A percentile compares a stretch with the other conserved stretches of the same genome.
phyloP scores from a whole-genome alignment of 2,329 filamentous ascomycete species.

The Lasiodiplodia hormozganensis region DNA sequence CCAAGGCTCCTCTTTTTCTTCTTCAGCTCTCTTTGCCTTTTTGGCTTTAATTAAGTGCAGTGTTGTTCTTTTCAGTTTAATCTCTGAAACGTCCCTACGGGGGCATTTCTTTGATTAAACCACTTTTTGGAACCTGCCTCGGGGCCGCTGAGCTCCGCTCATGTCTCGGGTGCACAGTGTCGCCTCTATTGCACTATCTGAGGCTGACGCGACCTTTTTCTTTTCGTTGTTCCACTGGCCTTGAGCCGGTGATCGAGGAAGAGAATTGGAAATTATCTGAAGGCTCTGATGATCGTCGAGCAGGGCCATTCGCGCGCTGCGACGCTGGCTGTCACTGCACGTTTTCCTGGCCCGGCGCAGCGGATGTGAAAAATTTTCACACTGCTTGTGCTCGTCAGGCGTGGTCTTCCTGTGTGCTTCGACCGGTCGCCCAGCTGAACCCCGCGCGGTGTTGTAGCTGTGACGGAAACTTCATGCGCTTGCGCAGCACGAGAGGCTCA shows the following conservation, averaged over 20 bases:
- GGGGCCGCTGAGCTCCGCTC: not conserved
- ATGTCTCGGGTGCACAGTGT: not conserved
- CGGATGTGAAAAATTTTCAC: too few species aligned
- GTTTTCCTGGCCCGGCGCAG: not conserved
- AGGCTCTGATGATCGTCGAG: too few species aligned
- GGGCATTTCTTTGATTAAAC: not conserved
- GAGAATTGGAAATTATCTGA: not conserved
- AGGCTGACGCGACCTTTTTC: not conserved
- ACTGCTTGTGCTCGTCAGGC: too few species aligned
- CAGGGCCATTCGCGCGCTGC: too few species aligned
- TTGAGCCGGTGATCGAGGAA: not conserved
- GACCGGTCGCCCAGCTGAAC: too few species aligned
- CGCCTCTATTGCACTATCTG: constrained; percentile 16
- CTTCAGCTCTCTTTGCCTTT: constrained; percentile 24
- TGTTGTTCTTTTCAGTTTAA: not conserved
- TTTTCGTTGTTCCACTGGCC: constrained; percentile 5
- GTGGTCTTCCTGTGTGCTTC: too few species aligned
- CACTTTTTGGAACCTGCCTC: not conserved
- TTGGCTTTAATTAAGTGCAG: not conserved
- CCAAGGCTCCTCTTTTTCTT: not conserved
- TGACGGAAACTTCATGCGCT: too few species aligned
- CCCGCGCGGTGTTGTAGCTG: too few species aligned
- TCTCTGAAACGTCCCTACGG: not conserved
- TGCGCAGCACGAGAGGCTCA: too few species aligned
- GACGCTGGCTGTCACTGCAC: not conserved